Base-by-base conservation (phyloP, 148 eudicot genomes). In the Dysphania ambrosioides region DNA sequence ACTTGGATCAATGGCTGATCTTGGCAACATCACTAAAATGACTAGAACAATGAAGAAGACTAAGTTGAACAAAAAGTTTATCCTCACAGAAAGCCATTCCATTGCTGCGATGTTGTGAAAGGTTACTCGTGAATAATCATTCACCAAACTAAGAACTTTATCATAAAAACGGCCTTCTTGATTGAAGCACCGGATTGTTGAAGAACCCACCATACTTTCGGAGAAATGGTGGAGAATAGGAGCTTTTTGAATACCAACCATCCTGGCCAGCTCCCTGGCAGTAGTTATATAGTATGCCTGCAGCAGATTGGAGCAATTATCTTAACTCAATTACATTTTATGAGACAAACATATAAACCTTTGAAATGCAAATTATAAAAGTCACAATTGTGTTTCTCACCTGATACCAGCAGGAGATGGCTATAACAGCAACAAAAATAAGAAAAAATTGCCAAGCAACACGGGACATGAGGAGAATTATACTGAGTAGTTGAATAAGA, bases 11-110 rank as follows among this genome's bases (percentile, higher is more conserved):
- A 91, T 89, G 73, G 97, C 80, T 23, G 95, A 88, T 66, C 88
- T 79, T 36, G 98, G 98, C 64, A 91, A 64, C 85, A 83, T 88
- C 73, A 89, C 98, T 80, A 93, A 82, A 82, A 93, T 85, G 78
- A 83, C 79, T 47, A 93, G 85, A 72, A 93, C 93, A 68, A 87
- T 31, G 80, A 93, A 93, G 88, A 93, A 91, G 24, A 83, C 95
- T 13, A 89, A 76, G 80, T 89, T 93, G 88, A 93, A 93, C 73
- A 93, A 85, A 72, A 90, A 88, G 83, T 93, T 91, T 59, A 88
- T 87, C 30, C 97, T 76, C 32, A 88, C 81, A 42, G 90, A 93
- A 9, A 93, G 88, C 98, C 97, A 91, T 75, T 93, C 98, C 98
- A 93, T 93, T 34, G 97, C 86, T 19, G 90, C 93, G 26, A 88